Evolutionary conservation across 495 filamentous ascomycete genomes (phyloP).

Genomic region (Parmelia sp.): DNA sequence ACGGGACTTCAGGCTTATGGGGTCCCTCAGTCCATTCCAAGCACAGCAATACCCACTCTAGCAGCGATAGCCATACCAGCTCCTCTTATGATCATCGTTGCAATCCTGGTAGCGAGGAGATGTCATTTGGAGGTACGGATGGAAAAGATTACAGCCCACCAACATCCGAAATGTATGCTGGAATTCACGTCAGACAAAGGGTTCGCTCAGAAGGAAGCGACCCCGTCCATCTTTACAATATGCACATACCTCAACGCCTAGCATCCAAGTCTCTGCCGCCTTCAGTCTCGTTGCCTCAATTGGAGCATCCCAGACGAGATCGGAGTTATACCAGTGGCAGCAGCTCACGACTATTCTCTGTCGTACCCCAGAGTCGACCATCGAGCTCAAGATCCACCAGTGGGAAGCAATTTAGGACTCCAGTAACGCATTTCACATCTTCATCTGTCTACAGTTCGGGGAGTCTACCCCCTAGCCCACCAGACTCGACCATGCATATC

Average conservation of each 20-base stretch:
- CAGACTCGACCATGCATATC: constrained; percentile 6
- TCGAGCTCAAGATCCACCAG: constrained; percentile 12
- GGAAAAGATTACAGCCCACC: constrained; percentile 17
- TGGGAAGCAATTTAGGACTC: neutral
- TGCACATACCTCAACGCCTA: constrained; percentile 22
- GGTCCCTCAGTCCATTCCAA: constrained; percentile 3
- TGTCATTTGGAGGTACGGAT: constrained; percentile 19
- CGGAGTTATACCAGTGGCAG: constrained; percentile 13
- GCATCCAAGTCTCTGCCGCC: constrained; percentile 16
- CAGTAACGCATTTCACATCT: constrained; percentile 1
- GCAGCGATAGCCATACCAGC: neutral
- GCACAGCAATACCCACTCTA: neutral
- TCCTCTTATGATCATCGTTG: constrained; percentile 3
- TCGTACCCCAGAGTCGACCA: constrained; percentile 8
- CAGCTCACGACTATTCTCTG: constrained; percentile 15
- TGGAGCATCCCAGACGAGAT: constrained; percentile 9
- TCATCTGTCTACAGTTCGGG: constrained; percentile 23
- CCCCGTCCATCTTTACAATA: constrained; percentile 22
- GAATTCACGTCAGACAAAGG: constrained; percentile 7
- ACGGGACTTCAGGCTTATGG: constrained; percentile 11
- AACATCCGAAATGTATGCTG: constrained; percentile 4
- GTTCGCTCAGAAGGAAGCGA: constrained; percentile 14
- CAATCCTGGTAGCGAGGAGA: constrained; percentile 13
- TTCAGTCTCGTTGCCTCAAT: constrained; percentile 14
- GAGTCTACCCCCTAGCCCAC: constrained; percentile 12